Evolutionary conservation across 257 asterid species (phyloP).

Genomic region (Euphrasia confusa): DNA sequence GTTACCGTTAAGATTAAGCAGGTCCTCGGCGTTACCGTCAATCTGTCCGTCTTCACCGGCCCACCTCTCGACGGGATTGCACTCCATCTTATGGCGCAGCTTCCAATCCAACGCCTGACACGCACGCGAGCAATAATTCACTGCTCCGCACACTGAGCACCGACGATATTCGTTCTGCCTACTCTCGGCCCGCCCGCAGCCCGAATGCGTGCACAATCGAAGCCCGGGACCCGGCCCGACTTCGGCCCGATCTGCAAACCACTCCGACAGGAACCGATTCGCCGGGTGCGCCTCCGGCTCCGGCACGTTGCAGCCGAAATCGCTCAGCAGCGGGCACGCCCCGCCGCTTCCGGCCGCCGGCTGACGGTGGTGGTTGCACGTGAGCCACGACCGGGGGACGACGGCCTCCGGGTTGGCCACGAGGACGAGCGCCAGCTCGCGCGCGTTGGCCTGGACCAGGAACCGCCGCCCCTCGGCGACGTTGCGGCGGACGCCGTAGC

Average conservation of each 20-base stretch:
- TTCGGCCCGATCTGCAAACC: conserved; percentile 43
- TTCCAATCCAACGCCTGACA: conserved; percentile 98
- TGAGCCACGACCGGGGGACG: conserved; percentile 52
- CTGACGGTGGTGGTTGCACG: conserved; percentile 54
- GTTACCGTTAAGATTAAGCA: conserved; percentile 11
- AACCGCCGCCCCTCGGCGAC: conserved; percentile 81
- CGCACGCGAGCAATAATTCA: conserved; percentile 93
- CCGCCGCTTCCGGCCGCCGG: conserved; percentile 33
- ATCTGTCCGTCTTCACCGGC: conserved; percentile 30
- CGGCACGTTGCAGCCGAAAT: conserved; percentile 90
- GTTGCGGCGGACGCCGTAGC: conserved; percentile 91
- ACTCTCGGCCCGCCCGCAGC: conserved; percentile 92
- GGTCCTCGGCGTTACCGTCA: conserved; percentile 25
- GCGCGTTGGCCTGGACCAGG: conserved; percentile 92
- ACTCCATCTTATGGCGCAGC: conserved; percentile 77
- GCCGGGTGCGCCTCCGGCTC: conserved; percentile 78
- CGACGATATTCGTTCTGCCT: conserved; percentile 81
- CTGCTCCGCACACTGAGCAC: conserved; percentile 86
- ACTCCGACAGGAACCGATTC: conserved; percentile 58
- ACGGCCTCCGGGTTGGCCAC: conserved; percentile 49
- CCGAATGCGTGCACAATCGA: conserved; percentile 68
- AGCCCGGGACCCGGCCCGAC: conserved; percentile 46
- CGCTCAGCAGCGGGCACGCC: conserved; percentile 70
- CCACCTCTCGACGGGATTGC: conserved; percentile 59
- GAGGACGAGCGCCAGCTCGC: conserved; percentile 75